phyloP scores from a whole-genome alignment of 495 filamentous ascomycete genomes.

The Oleoguttula mirabilis region DNA sequence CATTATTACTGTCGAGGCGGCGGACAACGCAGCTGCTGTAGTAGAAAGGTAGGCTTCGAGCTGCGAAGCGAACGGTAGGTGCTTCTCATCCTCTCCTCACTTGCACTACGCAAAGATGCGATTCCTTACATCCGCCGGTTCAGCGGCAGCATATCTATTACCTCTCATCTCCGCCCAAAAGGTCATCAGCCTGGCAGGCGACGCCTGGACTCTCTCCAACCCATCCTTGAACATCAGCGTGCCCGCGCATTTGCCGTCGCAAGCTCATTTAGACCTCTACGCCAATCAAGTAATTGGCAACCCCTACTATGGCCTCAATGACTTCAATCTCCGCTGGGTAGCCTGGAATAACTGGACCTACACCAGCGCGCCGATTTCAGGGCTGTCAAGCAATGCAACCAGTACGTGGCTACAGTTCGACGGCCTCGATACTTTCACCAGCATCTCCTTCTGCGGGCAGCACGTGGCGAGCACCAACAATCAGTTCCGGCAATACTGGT shows the following conservation, averaged over 20 bases:
- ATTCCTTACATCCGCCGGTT: neutral
- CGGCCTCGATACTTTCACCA: conserved; percentile 54
- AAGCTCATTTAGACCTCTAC: conserved; percentile 50
- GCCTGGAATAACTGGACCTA: conserved; percentile 52
- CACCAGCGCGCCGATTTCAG: conserved; percentile 38
- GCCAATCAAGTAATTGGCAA: conserved; percentile 32
- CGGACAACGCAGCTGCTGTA: too few relatives aligned
- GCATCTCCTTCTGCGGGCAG: conserved; percentile 48
- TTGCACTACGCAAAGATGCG: too few relatives aligned
- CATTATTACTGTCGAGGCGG: too few relatives aligned
- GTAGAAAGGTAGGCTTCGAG: too few relatives aligned
- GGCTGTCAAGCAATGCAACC: conserved; percentile 30
- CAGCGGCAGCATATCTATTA: neutral
- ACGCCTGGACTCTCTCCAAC: conserved; percentile 11
- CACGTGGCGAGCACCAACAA: conserved; percentile 54
- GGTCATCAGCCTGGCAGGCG: conserved; percentile 7
- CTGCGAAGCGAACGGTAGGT: too few relatives aligned
- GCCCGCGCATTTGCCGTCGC: conserved; percentile 49
- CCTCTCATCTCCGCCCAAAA: conserved; percentile 1
- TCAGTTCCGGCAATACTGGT: conserved; percentile 62
- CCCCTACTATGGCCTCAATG: conserved; percentile 43
- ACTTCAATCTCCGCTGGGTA: conserved; percentile 52
- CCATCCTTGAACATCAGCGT: conserved; percentile 25
- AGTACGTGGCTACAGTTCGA: conserved; percentile 39
- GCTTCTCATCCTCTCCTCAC: too few relatives aligned